Percentiles rank a stretch among this genome's conserved stretches.
phyloP scores from a whole-genome alignment of 805 yeast species.

The Lipomyces spencermartinsiae region DNA sequence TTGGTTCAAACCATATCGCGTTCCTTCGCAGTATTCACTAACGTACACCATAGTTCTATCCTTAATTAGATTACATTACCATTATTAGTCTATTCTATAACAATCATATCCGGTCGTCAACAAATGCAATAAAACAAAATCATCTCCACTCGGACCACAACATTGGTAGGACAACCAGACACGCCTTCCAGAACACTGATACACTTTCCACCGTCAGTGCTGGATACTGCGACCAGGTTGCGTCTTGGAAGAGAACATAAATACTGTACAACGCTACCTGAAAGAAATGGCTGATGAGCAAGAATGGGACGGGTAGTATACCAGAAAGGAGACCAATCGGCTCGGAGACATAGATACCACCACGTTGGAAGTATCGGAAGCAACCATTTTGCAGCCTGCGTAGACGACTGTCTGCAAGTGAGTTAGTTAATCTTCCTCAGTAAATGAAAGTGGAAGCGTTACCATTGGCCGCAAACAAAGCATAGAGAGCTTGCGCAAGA shows the following conservation, averaged over 20 bases:
- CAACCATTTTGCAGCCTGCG: slow-evolving; percentile 83
- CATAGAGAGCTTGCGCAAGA: slow-evolving; percentile 85
- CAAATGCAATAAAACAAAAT: not conserved
- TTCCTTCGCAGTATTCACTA: too few relatives aligned
- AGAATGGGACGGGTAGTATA: slow-evolving; percentile 72
- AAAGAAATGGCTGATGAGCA: slow-evolving; percentile 84
- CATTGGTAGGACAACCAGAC: slow-evolving; percentile 37
- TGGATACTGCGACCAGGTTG: slow-evolving; percentile 35
- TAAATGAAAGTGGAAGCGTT: not conserved
- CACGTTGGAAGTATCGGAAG: slow-evolving; percentile 80
- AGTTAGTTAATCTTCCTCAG: slow-evolving; percentile 1
- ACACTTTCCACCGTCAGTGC: slow-evolving; percentile 31
- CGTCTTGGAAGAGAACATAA: slow-evolving; percentile 23
- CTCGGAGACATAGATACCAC: slow-evolving; percentile 77
- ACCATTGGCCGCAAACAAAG: slow-evolving; percentile 85
- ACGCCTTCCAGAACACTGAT: slow-evolving; percentile 35
- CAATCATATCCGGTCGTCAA: not conserved
- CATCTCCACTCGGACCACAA: slow-evolving; percentile 24
- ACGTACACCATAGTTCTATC: not conserved
- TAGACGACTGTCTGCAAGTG: slow-evolving; percentile 46
- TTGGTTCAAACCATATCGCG: too few relatives aligned
- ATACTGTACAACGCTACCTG: slow-evolving; percentile 88
- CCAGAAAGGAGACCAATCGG: slow-evolving; percentile 90
- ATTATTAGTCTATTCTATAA: not conserved
- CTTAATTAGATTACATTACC: not conserved